Evolutionary conservation across 768 basidiomycete genomes (phyloP), one percentile per base, ranked within the genome.

Genomic region (Fomitopsis serialis): DNA sequence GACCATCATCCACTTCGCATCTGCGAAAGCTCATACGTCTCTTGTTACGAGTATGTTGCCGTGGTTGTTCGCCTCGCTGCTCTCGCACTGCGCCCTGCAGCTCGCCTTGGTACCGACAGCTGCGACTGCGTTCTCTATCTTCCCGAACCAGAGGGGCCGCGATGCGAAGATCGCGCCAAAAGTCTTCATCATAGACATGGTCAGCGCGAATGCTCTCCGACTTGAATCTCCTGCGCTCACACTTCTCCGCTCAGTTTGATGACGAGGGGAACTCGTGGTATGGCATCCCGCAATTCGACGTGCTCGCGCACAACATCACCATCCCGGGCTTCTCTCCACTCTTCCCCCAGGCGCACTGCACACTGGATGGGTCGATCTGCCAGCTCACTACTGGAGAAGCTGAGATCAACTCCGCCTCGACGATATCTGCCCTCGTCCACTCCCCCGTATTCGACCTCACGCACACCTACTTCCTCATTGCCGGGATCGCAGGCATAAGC

Each of bases 341-440:
- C 10, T 75, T 57, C 63, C 74, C 73, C 1, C 48, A 71, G 45
- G 65, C 67, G 9, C 67, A 68, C 36, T 75, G 75, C 58, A 67
- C 72, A 13, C 27, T 42, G 34, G 55, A 61, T 23, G 68, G 68
- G 5, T 53, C 59, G 10, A 63, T 74, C 42, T 76, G 75, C 52
- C 68, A 73, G 32, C 52, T 73, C 8, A 68, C 66, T 29, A 70
- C 70, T 3, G 72, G 69, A 2, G 68, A 72, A 54, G 67, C 50
- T 19, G 74, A 75, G 60, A 75, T 77, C 62, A 75, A 77, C 58
- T 73, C 75, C 0, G 74, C 73, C 21, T 45, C 48, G 17, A 15
- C 55, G 8, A 62, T 70, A 42, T 57, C 65, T 32, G 67, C 75
- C 0, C 58, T 75, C 46, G 54, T 70, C 10, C 58, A 67, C 48